A percentile compares a stretch with the other conserved stretches of the same genome.
Conservation (phyloP, 495 filamentous ascomycete species). For the Penicillium desertorum region DNA sequence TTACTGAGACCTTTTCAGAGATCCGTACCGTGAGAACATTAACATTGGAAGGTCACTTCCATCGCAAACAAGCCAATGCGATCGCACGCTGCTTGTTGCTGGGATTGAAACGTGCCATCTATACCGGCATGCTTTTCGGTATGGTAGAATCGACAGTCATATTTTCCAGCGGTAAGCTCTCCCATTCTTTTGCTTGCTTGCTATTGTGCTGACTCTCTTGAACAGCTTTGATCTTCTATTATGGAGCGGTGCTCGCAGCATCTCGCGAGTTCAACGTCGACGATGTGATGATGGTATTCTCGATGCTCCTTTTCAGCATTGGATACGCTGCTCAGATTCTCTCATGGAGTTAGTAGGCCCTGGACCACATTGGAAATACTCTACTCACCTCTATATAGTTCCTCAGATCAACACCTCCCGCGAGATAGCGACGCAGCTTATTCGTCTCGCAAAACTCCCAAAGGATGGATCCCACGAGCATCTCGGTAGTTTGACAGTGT, state of each 20-base stretch:
- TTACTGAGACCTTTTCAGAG: conserved; percentile 78
- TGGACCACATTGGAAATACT: not conserved
- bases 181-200: not conserved
- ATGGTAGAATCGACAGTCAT: conserved; percentile 66
- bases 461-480: conserved; percentile 57
- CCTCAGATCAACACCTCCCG: conserved; percentile 76
- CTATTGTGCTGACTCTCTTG: conserved; percentile 9
- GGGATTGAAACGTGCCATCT: conserved; percentile 48
- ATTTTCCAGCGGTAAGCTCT: conserved; percentile 61
- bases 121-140: conserved; percentile 73
- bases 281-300: conserved; percentile 69
- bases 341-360: conserved; percentile 51
- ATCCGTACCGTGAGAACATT: conserved; percentile 78
- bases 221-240: conserved; percentile 80
- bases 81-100: conserved; percentile 32
- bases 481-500: conserved; percentile 43
- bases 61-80: conserved; percentile 59
- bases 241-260: conserved; percentile 64
- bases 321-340: conserved; percentile 68
- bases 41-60: conserved; percentile 74
- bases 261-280: conserved; percentile 45
- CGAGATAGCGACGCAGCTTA: conserved; percentile 68
- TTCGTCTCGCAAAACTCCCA: conserved; percentile 67
- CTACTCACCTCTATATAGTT: conserved; percentile 40
- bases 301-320: conserved; percentile 79